Conservation (phyloP, 2,329 filamentous ascomycete genomes). For the Claviceps quebecensis region DNA sequence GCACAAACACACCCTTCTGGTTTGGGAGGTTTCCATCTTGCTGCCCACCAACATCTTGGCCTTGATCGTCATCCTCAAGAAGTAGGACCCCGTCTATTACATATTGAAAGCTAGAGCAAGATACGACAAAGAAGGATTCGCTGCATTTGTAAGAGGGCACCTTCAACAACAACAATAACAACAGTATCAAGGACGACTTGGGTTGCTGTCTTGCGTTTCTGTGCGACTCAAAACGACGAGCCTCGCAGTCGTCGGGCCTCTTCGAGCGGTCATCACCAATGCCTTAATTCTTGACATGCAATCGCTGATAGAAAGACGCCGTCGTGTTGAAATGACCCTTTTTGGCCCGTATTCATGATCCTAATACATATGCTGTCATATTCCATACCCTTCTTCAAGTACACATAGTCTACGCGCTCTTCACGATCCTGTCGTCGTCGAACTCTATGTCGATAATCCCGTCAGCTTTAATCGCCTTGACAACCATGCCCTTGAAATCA, state of each 20-base stretch:
- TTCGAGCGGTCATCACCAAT: neutral
- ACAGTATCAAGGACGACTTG: no score
- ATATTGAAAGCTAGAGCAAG: neutral
- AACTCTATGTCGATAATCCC: conserved; percentile 77
- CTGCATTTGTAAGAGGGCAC: neutral
- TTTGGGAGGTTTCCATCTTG: no score
- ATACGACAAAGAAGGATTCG: neutral
- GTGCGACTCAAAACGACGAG: neutral
- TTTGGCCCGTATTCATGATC: conserved; percentile 13
- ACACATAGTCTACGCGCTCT: conserved; percentile 31
- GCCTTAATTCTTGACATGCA: neutral
- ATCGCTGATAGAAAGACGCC: neutral
- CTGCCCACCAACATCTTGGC: no score
- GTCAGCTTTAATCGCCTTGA: conserved; percentile 92
- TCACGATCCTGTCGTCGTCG: conserved; percentile 64
- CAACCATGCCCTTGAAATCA: conserved; percentile 93
- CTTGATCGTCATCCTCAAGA: no score
- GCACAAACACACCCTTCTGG: no score
- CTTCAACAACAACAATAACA: neutral
- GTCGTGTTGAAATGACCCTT: neutral
- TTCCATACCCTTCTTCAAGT: conserved; percentile 2
- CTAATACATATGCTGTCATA: conserved; percentile 21
- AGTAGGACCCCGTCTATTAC: neutral
- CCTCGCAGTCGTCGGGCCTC: neutral
- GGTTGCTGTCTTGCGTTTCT: neutral